Conservation (phyloP, 352 stramenopile species). For the Globisporangium cystogenes region DNA sequence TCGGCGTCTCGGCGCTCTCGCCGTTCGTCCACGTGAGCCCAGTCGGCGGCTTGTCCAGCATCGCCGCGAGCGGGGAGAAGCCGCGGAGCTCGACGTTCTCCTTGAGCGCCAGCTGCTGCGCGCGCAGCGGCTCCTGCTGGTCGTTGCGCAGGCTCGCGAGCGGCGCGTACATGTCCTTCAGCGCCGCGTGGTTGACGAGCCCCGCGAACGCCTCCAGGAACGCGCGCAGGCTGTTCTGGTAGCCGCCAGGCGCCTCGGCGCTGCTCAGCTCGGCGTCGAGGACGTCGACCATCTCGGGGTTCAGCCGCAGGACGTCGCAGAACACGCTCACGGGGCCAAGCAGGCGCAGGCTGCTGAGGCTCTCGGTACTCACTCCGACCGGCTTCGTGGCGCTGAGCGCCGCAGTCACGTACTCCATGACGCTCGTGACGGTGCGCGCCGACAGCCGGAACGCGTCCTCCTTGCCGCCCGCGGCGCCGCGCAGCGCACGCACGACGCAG, state of each 20-base stretch:
- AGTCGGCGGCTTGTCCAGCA: constrained; percentile 14
- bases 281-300: constrained; percentile 38
- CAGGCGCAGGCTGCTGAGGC: constrained; percentile 25
- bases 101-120: constrained; percentile 53
- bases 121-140: constrained; percentile 16
- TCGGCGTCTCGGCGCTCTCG: constrained; percentile 4
- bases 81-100: constrained; percentile 70
- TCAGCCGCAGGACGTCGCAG: constrained; percentile 53
- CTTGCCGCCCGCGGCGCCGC: constrained; percentile 14
- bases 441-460: constrained; percentile 58
- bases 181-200: constrained; percentile 49
- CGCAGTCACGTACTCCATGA: constrained; percentile 45
- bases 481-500: constrained; percentile 38
- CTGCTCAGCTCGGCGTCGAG: constrained; percentile 23
- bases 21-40: constrained; percentile 20
- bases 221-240: constrained; percentile 14
- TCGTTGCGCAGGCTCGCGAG: constrained; percentile 22
- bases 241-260: constrained; percentile 2
- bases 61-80: constrained; percentile 43
- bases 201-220: constrained; percentile 45
- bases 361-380: constrained; percentile 9
- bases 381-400: constrained; percentile 20
- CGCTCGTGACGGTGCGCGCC: constrained; percentile 30
- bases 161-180: constrained; percentile 33
- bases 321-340: constrained; percentile 58